These are phyloP conservation scores for Coniferiporia weirii DNA, from an alignment of 1,284 basidiomycete genomes.

Conservation along the genomic window DNA sequence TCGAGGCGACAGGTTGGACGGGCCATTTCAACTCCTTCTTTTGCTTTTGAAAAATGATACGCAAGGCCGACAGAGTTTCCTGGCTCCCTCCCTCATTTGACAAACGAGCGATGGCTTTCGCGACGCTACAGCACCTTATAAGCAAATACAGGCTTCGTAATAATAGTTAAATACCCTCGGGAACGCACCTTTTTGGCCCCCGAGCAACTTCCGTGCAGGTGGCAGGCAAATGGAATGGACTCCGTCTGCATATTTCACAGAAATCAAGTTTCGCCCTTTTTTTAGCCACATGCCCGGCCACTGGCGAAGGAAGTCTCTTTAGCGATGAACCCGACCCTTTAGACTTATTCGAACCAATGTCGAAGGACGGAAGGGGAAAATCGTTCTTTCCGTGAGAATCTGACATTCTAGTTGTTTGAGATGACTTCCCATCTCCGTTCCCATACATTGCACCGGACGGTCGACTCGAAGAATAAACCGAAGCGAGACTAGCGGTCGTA, in stretches of 20 bases:
- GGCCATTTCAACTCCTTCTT: conserved; percentile 26
- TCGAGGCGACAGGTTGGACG: neutral
- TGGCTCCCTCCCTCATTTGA: conserved; percentile 36
- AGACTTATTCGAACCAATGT: neutral
- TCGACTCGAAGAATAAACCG: too few species aligned
- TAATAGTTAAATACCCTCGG: neutral
- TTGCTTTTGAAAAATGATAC: conserved; percentile 39
- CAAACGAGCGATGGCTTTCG: conserved; percentile 42
- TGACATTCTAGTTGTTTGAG: too few species aligned
- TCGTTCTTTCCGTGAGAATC: too few species aligned
- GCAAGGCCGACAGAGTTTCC: conserved; percentile 37
- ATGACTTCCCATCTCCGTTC: too few species aligned
- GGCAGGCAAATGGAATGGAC: conserved; percentile 41
- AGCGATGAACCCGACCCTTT: neutral
- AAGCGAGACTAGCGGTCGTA: neutral
- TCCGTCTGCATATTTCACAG: conserved; percentile 44
- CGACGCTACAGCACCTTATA: conserved; percentile 33
- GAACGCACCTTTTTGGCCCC: conserved; percentile 46
- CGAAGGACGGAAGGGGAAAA: neutral
- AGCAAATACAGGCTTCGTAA: conserved; percentile 15
- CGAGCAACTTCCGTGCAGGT: conserved; percentile 46
- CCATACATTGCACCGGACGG: too few species aligned
- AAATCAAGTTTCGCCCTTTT: conserved; percentile 35
- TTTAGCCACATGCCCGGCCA: conserved; percentile 24
- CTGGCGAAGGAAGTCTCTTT: neutral